Percentiles rank a stretch among this genome's conserved stretches.
Evolutionary conservation across 2,329 filamentous ascomycete species (phyloP).

Genomic region (Rutstroemia sp.): DNA sequence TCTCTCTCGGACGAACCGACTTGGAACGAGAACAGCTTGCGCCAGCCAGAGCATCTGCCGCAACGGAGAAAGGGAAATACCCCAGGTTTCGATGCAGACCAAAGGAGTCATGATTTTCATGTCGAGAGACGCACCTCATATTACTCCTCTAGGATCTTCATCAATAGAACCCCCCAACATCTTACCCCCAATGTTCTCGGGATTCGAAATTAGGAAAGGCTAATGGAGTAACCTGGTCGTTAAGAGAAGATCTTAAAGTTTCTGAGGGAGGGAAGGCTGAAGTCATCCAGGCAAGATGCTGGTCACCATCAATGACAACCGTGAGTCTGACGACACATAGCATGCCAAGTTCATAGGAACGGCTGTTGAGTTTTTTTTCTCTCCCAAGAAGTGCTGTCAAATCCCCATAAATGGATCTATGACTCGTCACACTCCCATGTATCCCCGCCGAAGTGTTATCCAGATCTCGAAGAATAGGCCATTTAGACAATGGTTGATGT

Average conservation of each 20-base stretch:
- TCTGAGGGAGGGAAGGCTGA: neutral
- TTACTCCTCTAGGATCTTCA: neutral
- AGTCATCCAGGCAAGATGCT: neutral
- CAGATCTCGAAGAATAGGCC: neutral
- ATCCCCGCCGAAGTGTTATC: neutral
- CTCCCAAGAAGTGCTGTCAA: neutral
- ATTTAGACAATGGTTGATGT: too few relatives aligned
- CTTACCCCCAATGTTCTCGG: neutral
- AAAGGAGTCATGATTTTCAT: slow-evolving; percentile 1
- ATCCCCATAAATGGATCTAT: neutral
- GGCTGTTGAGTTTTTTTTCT: neutral
- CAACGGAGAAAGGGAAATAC: neutral
- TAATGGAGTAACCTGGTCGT: neutral
- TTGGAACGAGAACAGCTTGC: neutral
- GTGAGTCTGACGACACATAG: neutral
- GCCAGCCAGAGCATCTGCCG: neutral
- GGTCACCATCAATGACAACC: neutral
- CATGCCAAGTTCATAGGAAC: neutral
- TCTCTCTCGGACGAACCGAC: neutral
- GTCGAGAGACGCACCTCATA: neutral
- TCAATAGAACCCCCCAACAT: neutral
- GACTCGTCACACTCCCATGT: neutral
- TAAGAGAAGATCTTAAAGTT: neutral
- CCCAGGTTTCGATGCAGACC: neutral
- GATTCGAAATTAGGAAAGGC: neutral